Evolutionary conservation across 1,284 basidiomycete species (phyloP).

Genomic region (Sporisorium reilianum): DNA sequence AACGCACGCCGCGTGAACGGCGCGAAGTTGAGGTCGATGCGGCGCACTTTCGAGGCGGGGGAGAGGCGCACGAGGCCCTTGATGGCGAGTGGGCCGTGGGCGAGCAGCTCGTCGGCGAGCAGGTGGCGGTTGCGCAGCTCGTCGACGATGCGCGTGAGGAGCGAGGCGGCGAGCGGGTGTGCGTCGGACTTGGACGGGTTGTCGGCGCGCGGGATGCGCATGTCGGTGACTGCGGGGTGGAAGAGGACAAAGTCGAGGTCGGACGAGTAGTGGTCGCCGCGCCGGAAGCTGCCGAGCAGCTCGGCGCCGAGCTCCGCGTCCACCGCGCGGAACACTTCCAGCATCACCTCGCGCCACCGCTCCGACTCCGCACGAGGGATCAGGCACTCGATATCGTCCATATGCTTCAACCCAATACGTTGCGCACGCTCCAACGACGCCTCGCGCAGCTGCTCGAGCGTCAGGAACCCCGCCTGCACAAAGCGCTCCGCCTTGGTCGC

Average conservation of each 20-base stretch:
- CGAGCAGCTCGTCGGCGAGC: constrained; percentile 23
- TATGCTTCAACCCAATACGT: constrained; percentile 29
- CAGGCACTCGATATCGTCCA: constrained; percentile 38
- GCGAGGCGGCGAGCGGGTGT: constrained; percentile 14
- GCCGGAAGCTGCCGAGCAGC: constrained; percentile 37
- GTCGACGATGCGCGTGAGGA: constrained; percentile 19
- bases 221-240: constrained; percentile 22
- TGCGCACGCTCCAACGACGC: constrained; percentile 35
- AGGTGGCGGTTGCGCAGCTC: constrained; percentile 15
- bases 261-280: constrained; percentile 41
- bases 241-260: constrained; percentile 46
- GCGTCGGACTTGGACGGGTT: constrained; percentile 8
- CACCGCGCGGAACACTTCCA: constrained; percentile 22
- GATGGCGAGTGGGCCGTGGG: constrained; percentile 27
- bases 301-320: constrained; percentile 26
- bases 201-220: constrained; percentile 17
- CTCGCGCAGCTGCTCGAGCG: constrained; percentile 31
- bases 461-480: constrained; percentile 35
- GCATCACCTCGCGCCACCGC: constrained; percentile 23
- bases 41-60: constrained; percentile 18
- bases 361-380: constrained; percentile 34
- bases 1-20: constrained; percentile 35
- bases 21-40: constrained; percentile 43
- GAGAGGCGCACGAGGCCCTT: constrained; percentile 34
- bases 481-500: constrained; percentile 29